Percentiles rank a stretch among this genome's conserved stretches.
phyloP scores from a whole-genome alignment of 176 grass and related monocot genomes.

The Avena eriantha region DNA sequence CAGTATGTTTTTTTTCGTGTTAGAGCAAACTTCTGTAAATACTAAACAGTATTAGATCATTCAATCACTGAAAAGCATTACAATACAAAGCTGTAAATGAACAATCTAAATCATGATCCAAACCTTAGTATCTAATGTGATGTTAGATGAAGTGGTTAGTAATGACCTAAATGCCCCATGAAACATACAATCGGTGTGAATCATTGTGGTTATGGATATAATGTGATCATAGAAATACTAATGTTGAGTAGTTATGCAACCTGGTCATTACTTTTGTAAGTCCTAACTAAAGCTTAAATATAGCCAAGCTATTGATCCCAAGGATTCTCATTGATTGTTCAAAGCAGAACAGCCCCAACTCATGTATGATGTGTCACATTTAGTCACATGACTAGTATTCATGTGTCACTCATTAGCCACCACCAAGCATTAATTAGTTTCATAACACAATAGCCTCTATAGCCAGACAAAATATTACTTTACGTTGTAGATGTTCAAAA shows the following conservation, averaged over 20 bases:
- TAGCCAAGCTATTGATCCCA: conserved; percentile 23
- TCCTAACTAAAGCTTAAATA: conserved; percentile 19
- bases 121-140: neutral
- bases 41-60: neutral
- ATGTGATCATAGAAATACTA: neutral
- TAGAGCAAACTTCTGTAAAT: conserved; percentile 5
- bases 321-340: conserved; percentile 4
- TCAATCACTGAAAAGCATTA: neutral
- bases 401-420: neutral
- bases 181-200: conserved; percentile 1
- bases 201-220: neutral
- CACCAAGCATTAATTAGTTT: conserved; percentile 14
- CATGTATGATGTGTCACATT: neutral
- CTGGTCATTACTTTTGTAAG: neutral
- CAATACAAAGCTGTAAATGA: neutral
- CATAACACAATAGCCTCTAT: neutral
- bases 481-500: neutral
- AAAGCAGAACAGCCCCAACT: neutral
- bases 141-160: neutral
- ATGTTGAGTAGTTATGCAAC: neutral
- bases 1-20: neutral
- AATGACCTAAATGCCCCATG: conserved; percentile 14
- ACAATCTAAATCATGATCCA: neutral
- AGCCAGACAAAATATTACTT: neutral
- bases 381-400: neutral